phyloP scores from a whole-genome alignment of 1,284 basidiomycete genomes.

The Amylostereum areolatum region DNA sequence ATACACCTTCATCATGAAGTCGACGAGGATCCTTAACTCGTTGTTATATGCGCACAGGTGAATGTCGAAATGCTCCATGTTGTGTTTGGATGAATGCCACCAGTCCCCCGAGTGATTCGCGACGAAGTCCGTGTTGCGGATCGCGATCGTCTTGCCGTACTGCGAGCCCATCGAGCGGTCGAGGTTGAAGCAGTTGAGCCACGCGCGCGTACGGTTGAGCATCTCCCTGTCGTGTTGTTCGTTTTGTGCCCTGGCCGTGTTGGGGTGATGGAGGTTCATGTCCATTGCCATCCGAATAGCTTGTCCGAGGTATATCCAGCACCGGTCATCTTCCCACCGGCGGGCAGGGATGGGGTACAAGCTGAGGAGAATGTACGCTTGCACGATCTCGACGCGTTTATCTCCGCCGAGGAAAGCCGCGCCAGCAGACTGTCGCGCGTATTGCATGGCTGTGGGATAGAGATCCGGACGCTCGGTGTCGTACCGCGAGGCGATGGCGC shows the following conservation, averaged over 20 bases:
- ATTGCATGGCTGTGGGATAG: conserved; percentile 63
- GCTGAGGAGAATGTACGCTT: conserved; percentile 67
- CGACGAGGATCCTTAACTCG: conserved; percentile 57
- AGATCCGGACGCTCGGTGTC: conserved; percentile 59
- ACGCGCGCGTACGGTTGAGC: conserved; percentile 81
- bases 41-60: conserved; percentile 71
- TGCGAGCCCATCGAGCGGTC: conserved; percentile 79
- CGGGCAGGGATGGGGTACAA: conserved; percentile 68
- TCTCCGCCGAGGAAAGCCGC: conserved; percentile 63
- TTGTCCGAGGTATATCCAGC: conserved; percentile 74
- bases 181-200: conserved; percentile 83
- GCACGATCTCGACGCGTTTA: conserved; percentile 72
- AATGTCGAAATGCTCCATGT: conserved; percentile 68
- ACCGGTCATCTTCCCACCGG: conserved; percentile 75
- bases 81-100: conserved; percentile 66
- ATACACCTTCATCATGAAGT: conserved; percentile 60
- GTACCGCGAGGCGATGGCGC: conserved; percentile 72
- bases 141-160: conserved; percentile 77
- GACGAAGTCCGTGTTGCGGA: conserved; percentile 69
- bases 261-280: conserved; percentile 75
- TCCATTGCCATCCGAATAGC: conserved; percentile 79
- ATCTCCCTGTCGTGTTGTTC: conserved; percentile 76
- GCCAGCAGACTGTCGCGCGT: conserved; percentile 67
- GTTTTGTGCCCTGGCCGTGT: conserved; percentile 58
- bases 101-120: conserved; percentile 69